A percentile compares a stretch with the other conserved stretches of the same genome.
phyloP scores from a whole-genome alignment of 768 basidiomycete genomes.

The Mycena rebaudengoi region DNA sequence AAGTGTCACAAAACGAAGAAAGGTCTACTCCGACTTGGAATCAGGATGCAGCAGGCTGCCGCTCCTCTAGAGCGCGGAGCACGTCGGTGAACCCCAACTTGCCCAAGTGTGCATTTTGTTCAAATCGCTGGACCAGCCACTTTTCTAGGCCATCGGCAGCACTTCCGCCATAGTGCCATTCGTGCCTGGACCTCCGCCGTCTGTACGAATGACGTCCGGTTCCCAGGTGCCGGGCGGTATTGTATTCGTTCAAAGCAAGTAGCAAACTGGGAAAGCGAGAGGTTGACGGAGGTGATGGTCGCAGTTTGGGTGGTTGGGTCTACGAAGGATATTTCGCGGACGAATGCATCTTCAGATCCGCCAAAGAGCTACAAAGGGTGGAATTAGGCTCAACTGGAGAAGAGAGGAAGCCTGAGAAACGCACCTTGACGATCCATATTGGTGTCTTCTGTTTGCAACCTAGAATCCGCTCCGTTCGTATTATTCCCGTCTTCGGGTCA shows the following conservation, averaged over 20 bases:
- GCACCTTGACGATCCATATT: slow-evolving; percentile 90
- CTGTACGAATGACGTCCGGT: slow-evolving; percentile 80
- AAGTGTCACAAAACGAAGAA: not conserved
- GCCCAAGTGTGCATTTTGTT: slow-evolving; percentile 90
- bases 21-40: not conserved
- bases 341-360: slow-evolving; percentile 93
- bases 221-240: slow-evolving; percentile 74
- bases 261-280: slow-evolving; percentile 93
- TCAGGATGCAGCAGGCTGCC: slow-evolving; percentile 48
- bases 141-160: slow-evolving; percentile 85
- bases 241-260: slow-evolving; percentile 91
- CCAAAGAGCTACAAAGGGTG: slow-evolving; percentile 75
- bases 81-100: slow-evolving; percentile 93
- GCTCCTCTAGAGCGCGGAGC: slow-evolving; percentile 75
- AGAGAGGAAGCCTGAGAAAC: slow-evolving; percentile 30
- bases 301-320: slow-evolving; percentile 85
- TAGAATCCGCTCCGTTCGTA: slow-evolving; percentile 89
- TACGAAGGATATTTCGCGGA: slow-evolving; percentile 93
- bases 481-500: slow-evolving; percentile 84
- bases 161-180: slow-evolving; percentile 79
- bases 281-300: slow-evolving; percentile 91
- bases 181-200: slow-evolving; percentile 93
- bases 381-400: slow-evolving; percentile 3
- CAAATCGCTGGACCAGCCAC: slow-evolving; percentile 89
- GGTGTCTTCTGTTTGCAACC: slow-evolving; percentile 95